Evolutionary conservation across 306 rosid species (phyloP), one percentile per base, ranked within the genome.

Genomic region (Cucumis sativus): DNA sequence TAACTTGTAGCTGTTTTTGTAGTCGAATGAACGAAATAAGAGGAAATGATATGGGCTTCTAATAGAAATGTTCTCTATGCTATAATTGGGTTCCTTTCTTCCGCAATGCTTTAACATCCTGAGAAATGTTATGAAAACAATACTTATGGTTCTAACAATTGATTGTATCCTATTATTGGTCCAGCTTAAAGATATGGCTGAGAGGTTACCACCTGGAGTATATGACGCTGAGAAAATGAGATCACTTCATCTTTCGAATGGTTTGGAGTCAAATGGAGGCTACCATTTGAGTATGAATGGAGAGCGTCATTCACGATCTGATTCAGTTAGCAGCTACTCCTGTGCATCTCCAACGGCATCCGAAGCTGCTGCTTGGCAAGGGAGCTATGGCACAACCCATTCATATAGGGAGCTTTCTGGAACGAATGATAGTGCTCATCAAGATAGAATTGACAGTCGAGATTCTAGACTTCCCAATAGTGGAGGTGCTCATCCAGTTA

Each of bases 181-280:
- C 69, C 92, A 95, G 99, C 88, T 95, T 58, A 95, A 89, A 90
- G 97, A 88, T 86, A 72, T 95, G 72, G 98, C 98, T n/a, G 96
- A 89, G 91, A 91, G 89, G 80, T 84, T 92, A 71, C 97, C 97
- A 54, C 92, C 96, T 75, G 99, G 95, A 76, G 89, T 79, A 54
- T 88, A 89, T 79, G 96, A 84, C 69, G 37, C 86, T 1, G 92
- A 89, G 84, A 91, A 84, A 83, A 84, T 89, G 80, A 86, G 85
- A 79, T 77, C 86, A 41, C 83, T 86, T 62, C 85, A 82, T 82
- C 85, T 79, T 40, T 88, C 89, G 51, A 91, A 90, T 80, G 91
- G 97, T 74, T 66, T 84, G 60, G 92, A 87, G 83, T 80, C 90
- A 76, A 91, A 91, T 79, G 91, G 91, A 15, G 58, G 77, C 47